Conservation (phyloP, 2,329 filamentous ascomycete genomes). For the Graphiopsis chlorocephala region DNA sequence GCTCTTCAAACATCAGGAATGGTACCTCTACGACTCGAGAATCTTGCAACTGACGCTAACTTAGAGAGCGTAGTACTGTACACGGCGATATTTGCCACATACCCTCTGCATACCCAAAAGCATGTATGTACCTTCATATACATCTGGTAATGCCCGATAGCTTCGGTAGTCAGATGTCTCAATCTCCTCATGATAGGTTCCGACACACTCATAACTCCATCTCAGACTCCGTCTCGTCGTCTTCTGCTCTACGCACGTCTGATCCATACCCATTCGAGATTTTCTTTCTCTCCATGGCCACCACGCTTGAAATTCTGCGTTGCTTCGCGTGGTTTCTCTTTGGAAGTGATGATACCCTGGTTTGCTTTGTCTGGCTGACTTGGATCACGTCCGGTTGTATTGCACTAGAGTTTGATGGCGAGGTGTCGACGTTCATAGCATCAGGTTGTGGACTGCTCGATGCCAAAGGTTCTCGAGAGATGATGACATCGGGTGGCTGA, state of each 20-base stretch:
- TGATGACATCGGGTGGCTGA: not conserved
- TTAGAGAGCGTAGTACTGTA: not conserved
- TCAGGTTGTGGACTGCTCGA: not conserved
- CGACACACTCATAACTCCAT: not conserved
- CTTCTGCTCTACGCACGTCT: not conserved
- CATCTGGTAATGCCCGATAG: too few relatives aligned
- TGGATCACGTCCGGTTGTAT: not conserved
- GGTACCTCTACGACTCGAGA: not conserved
- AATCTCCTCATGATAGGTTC: not conserved
- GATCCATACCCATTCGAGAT: not conserved
- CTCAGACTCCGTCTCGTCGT: not conserved
- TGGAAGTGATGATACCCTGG: not conserved
- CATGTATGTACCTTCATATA: too few relatives aligned
- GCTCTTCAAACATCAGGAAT: not conserved
- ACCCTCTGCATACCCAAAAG: too few relatives aligned
- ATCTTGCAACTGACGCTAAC: not conserved
- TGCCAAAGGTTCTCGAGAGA: not conserved
- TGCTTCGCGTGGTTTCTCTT: not conserved
- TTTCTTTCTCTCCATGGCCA: not conserved
- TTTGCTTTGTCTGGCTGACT: not conserved
- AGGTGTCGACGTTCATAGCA: not conserved
- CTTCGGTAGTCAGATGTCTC: not conserved
- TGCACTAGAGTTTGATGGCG: not conserved
- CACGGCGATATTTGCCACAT: not conserved
- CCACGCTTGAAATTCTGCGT: not conserved